These are phyloP conservation scores for Botryobasidium botryosum DNA, from an alignment of 768 basidiomycete species.

Conservation along the genomic window DNA sequence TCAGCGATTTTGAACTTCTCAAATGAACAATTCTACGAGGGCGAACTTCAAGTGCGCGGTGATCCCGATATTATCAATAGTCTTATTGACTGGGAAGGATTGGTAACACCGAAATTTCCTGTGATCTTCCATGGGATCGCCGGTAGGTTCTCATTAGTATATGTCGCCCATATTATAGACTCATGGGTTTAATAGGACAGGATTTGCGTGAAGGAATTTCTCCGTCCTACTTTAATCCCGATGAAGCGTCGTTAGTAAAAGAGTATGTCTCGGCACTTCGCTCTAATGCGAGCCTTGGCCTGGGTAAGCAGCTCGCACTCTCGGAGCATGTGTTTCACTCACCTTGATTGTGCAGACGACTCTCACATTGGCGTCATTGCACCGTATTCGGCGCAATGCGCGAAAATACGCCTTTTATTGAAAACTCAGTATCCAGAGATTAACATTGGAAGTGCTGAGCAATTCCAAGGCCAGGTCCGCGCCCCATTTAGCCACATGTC, in stretches of 20 bases:
- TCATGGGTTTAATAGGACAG: conserved; percentile 11
- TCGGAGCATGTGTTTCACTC: neutral
- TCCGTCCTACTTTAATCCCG: conserved; percentile 53
- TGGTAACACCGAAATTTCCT: conserved; percentile 34
- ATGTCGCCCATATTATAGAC: neutral
- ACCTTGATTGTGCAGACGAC: neutral
- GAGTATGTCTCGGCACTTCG: conserved; percentile 26
- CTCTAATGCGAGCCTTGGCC: conserved; percentile 15
- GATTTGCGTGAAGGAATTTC: conserved; percentile 49
- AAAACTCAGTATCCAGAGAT: conserved; percentile 19
- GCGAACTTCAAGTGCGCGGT: conserved; percentile 28
- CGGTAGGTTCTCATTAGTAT: conserved; percentile 22
- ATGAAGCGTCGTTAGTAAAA: conserved; percentile 39
- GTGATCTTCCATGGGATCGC: conserved; percentile 41
- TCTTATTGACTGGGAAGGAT: conserved; percentile 20
- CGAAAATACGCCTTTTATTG: conserved; percentile 29
- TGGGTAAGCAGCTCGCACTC: conserved; percentile 5
- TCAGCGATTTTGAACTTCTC: neutral
- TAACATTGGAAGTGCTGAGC: conserved; percentile 50
- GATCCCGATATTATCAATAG: conserved; percentile 14
- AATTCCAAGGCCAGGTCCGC: conserved; percentile 36
- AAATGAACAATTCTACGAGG: neutral
- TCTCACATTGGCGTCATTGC: conserved; percentile 39
- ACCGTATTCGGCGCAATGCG: conserved; percentile 44
- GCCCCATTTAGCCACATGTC: neutral